Evolutionary conservation across 768 basidiomycete genomes (phyloP), one percentile per base, ranked within the genome.

Genomic region (Xerocomellus amylosporus): DNA sequence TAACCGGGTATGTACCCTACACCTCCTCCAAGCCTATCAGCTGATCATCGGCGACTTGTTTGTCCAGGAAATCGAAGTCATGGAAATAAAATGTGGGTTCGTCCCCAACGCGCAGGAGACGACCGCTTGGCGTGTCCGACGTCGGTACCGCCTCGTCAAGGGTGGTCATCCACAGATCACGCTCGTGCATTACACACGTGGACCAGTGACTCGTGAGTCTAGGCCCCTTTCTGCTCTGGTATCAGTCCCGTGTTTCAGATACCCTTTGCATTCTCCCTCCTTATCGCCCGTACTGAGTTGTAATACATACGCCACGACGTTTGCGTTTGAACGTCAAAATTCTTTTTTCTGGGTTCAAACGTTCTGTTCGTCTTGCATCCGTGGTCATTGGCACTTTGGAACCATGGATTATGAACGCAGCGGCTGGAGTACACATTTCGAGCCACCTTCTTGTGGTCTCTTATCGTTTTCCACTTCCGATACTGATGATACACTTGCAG

Each of bases 141-240:
- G 88, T 46, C 83, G 88, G 7, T 93, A 80, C 66, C 84, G 90
- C 36, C 76, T 93, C 36, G 56, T 72, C 40, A 90, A 88, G 65
- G 88, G 88, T 28, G 88, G 88, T 0, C 82, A 88, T 61, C 79
- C 84, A 0, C 81, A 83, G 50, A 78, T 92, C n/a, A 76, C 85
- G 17, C 80, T 93, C 6, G 80, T 90, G 0, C 89, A 93, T 63
- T 93, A 92, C 64, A 76, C 81, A 30, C 82, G 87, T 61, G 87
- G 86, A 5, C 83, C 79, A 12, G 58, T 76, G 9, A 75, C 78
- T 43, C 79, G 88, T 90, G 68, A 70, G 88, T 79, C 62, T 49
- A 40, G 51, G 24, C 53, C 40, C 48, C 19, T 40, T 9, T 8
- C 3, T 48, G 14, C 30, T 40, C 44, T 39, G 48, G 26, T 22